Evolutionary conservation across 306 rosid species (phyloP), one percentile per base, ranked within the genome.

Genomic region (Medicago truncatula): DNA sequence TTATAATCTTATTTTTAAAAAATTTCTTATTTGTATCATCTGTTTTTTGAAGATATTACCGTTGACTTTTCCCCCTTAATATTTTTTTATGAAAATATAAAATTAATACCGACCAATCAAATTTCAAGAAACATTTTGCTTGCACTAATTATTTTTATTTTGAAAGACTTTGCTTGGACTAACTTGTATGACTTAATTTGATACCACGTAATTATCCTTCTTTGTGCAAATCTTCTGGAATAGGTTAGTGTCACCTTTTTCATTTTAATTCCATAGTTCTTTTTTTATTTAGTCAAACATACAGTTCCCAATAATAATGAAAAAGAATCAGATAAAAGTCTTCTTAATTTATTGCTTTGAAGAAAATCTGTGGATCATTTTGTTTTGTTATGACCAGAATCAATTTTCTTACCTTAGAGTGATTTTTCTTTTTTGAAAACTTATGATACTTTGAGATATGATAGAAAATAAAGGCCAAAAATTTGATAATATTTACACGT

Each of bases 401-500:
- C 16, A 46, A 3, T 84, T 15, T 53, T 72, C 4, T 41, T 52
- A 21, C 73, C 49, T 61, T 52, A 66, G 66, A 38, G 14, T 71
- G 62, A 23, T 64, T 62, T 73, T 57, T 3, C 8, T 70, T 57
- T 3, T 11, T 70, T n/a, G 53, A 52, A 67, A 66, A 59, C 2
- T 36, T 61, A 72, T 38, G 75, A 8, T 14, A 73, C 28, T 36
- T 72, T 59, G 58, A 25, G 41, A 56, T 64, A 23, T 63, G 66
- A 63, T 63, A 75, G 13, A 59, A 50, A 28, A 47, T 46, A 44
- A 63, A 8, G 1, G 71, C 71, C 78, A 21, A 50, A 66, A n/a
- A 21, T 18, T 31, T 40, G 52, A 12, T 56, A 40, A 16, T 46
- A 25, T 6, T 31, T 7, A 2, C 25, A 17, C 47, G 23, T 20